A percentile compares a stretch with the other conserved stretches of the same genome.
Evolutionary conservation across 208 protist species (phyloP).

Genomic region (Crithidia thermophila): DNA sequence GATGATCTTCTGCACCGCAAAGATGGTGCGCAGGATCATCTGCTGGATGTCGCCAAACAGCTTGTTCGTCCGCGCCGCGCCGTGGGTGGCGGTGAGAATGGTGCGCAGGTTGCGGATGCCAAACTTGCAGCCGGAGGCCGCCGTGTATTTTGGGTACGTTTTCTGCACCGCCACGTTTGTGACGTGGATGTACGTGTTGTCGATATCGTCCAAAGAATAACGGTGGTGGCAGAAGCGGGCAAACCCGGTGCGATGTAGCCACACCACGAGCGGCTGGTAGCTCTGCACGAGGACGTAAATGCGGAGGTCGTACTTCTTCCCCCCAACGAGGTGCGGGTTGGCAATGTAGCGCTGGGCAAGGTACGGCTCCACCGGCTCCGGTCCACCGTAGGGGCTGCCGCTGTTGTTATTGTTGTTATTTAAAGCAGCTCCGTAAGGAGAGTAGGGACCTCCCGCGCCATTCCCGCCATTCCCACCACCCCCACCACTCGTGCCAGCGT

Average conservation of each 20-base stretch:
- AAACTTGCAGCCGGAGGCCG: slow-evolving; percentile 83
- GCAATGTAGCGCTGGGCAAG: slow-evolving; percentile 91
- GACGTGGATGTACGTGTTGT: slow-evolving; percentile 96
- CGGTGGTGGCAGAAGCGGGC: slow-evolving; percentile 93
- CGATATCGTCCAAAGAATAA: slow-evolving; percentile 91
- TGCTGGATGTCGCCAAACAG: slow-evolving; percentile 94
- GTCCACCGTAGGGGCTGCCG: slow-evolving; percentile 32
- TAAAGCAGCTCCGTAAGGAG: background rate
- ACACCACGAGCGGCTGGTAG: slow-evolving; percentile 89
- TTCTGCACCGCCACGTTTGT: slow-evolving; percentile 98
- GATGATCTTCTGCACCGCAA: slow-evolving; percentile 80
- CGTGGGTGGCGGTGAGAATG: slow-evolving; percentile 86
- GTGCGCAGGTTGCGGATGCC: slow-evolving; percentile 82
- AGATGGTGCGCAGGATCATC: slow-evolving; percentile 89
- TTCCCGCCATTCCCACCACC: background rate
- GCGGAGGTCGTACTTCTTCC: slow-evolving; percentile 95
- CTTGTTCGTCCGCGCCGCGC: slow-evolving; percentile 76
- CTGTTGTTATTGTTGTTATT: no score
- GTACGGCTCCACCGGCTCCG: slow-evolving; percentile 78
- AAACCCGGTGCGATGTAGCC: slow-evolving; percentile 92
- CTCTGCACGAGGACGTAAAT: slow-evolving; percentile 92
- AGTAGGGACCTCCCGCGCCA: slow-evolving; percentile 1
- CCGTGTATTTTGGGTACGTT: slow-evolving; percentile 92
- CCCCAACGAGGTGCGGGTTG: slow-evolving; percentile 91
- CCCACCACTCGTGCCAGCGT: background rate